Conservation (phyloP, 148 eudicot species). For the Salicornia ramosissima region DNA sequence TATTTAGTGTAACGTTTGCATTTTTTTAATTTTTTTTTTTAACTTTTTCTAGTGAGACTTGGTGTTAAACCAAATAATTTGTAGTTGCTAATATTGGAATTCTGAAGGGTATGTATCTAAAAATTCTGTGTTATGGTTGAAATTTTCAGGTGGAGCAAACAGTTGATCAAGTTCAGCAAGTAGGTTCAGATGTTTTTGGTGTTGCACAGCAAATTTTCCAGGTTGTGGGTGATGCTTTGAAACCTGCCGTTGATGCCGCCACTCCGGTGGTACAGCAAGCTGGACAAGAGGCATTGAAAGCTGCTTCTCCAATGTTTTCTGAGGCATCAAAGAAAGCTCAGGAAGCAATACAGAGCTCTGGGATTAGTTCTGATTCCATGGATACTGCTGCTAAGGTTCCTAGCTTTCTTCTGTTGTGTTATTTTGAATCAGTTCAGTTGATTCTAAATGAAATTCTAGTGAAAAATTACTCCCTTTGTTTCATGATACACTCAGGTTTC, state of each 20-base stretch:
- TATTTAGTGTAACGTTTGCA: too few species aligned
- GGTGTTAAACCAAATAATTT: background rate
- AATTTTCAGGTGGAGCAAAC: constrained; percentile 69
- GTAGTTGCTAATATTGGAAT: background rate
- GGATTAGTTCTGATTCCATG: constrained; percentile 62
- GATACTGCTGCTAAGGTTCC: constrained; percentile 75
- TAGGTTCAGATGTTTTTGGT: constrained; percentile 52
- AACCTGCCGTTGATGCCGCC: constrained; percentile 76
- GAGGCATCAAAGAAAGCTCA: constrained; percentile 87
- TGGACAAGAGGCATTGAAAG: constrained; percentile 61
- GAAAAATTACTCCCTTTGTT: too few species aligned
- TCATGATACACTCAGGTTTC: too few species aligned
- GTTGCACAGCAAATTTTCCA: constrained; percentile 45
- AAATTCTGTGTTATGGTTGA: constrained; percentile 6
- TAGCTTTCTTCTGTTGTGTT: background rate
- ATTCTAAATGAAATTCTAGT: too few species aligned
- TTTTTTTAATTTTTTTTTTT: too few species aligned
- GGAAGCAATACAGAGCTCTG: constrained; percentile 79
- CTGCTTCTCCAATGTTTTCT: constrained; percentile 66
- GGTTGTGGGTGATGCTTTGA: constrained; percentile 43
- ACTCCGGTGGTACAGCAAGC: constrained; percentile 73
- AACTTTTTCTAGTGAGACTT: background rate
- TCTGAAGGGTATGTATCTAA: background rate
- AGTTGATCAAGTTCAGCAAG: constrained; percentile 69
- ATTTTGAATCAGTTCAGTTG: background rate